Conservation (phyloP, 371 early-diverging fungal species). For the Vavraia culicis region DNA sequence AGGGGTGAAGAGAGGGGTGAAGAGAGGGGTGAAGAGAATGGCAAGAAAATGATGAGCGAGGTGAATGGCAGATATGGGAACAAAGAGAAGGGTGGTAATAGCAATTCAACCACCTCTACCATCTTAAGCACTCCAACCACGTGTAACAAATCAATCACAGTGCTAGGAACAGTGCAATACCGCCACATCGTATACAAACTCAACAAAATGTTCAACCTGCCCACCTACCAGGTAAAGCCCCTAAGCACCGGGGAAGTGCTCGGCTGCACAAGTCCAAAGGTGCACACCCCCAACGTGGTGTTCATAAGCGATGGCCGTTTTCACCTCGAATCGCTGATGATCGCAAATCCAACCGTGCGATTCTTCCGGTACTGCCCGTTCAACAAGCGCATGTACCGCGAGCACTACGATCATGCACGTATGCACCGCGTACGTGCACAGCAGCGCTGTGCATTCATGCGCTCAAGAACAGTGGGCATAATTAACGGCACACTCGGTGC, state of each 20-base stretch:
- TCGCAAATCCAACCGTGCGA: slow-evolving; percentile 67
- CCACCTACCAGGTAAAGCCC: slow-evolving; percentile 56
- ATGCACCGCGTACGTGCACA: slow-evolving; percentile 62
- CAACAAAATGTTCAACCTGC: slow-evolving; percentile 3
- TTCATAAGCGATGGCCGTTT: slow-evolving; percentile 87
- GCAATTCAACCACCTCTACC: too few species aligned
- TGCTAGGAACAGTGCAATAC: slow-evolving; percentile 90
- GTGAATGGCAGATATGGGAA: too few species aligned
- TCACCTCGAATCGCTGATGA: slow-evolving; percentile 95
- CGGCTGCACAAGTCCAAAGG: slow-evolving; percentile 87
- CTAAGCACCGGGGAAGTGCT: slow-evolving; percentile 85
- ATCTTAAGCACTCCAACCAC: too few species aligned
- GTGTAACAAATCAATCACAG: too few species aligned
- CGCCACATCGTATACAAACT: slow-evolving; percentile 59
- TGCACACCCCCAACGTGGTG: slow-evolving; percentile 45
- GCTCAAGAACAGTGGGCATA: slow-evolving; percentile 56
- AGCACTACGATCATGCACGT: slow-evolving; percentile 67
- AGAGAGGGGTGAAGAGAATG: too few species aligned
- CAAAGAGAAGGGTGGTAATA: too few species aligned
- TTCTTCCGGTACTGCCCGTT: slow-evolving; percentile 94
- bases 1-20: not conserved
- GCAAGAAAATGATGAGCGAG: too few species aligned
- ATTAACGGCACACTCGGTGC: slow-evolving; percentile 88
- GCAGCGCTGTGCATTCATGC: slow-evolving; percentile 40
- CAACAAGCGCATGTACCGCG: slow-evolving; percentile 62